These are phyloP conservation scores for Lizonia empirigonia DNA, from an alignment of 2,329 filamentous ascomycete species.

Conservation along the genomic window DNA sequence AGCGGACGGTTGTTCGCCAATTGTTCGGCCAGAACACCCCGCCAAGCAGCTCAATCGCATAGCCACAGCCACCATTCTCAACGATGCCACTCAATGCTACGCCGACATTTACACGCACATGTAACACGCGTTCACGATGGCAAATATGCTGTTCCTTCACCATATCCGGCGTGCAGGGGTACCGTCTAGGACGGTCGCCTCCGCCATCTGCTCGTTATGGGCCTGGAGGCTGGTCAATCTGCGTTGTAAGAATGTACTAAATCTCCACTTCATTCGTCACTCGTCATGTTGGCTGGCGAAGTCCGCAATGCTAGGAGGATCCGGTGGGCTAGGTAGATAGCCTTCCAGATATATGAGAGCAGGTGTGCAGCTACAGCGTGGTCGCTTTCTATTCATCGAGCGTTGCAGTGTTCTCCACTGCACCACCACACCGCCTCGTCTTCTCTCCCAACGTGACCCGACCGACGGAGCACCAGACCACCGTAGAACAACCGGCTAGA, in stretches of 20 bases:
- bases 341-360: slow-evolving; percentile 65
- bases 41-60: slow-evolving; percentile 19
- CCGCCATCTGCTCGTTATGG: slow-evolving; percentile 24
- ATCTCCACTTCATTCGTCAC: slow-evolving; percentile 32
- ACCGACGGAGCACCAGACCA: slow-evolving; percentile 30
- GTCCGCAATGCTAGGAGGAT: slow-evolving; percentile 45
- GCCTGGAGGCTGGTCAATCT: slow-evolving; percentile 33
- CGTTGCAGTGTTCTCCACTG: slow-evolving; percentile 29
- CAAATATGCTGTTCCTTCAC: slow-evolving; percentile 19
- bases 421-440: slow-evolving; percentile 41
- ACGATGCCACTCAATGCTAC: slow-evolving; percentile 16
- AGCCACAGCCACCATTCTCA: slow-evolving; percentile 21
- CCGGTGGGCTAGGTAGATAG: slow-evolving; percentile 32
- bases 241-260: slow-evolving; percentile 17
- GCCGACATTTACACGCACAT: slow-evolving; percentile 21
- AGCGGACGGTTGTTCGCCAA: slow-evolving; percentile 9
- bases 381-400: slow-evolving; percentile 40
- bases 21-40: slow-evolving; percentile 10
- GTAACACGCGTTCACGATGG: slow-evolving; percentile 31
- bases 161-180: slow-evolving; percentile 16
- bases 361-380: slow-evolving; percentile 56
- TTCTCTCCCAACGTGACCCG: slow-evolving; percentile 37
- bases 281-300: slow-evolving; percentile 37
- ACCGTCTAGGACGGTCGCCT: slow-evolving; percentile 17
- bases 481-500: slow-evolving; percentile 21